phyloP scores from a whole-genome alignment of 352 stramenopile genomes.

The Phytophthora pini region DNA sequence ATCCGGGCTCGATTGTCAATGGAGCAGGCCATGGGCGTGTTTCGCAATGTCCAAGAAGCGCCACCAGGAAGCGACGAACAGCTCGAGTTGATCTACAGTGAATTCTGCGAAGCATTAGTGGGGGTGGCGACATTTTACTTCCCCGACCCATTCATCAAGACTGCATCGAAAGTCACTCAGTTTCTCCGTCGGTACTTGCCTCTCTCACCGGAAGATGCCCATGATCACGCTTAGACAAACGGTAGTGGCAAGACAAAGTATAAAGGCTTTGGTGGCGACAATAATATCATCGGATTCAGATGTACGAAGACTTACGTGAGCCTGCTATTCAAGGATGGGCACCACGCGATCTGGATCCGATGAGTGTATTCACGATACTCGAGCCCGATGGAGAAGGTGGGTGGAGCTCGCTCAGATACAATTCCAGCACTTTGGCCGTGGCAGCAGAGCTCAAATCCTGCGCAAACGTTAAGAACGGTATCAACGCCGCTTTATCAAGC shows the following conservation, averaged over 20 bases:
- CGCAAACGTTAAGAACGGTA: conserved; percentile 29
- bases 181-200: conserved; percentile 77
- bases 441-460: conserved; percentile 15
- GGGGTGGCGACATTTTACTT: conserved; percentile 62
- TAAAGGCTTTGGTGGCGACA: too few relatives aligned
- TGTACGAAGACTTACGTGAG: too few relatives aligned
- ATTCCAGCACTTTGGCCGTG: conserved; percentile 9
- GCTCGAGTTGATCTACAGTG: conserved; percentile 76
- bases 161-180: conserved; percentile 62
- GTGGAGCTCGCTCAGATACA: conserved; percentile 11
- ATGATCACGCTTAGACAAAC: conserved; percentile 39
- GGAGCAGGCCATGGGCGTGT: conserved; percentile 61
- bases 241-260: too few relatives aligned
- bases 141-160: conserved; percentile 68
- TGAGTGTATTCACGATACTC: too few relatives aligned
- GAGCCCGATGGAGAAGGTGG: neutral
- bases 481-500: conserved; percentile 23
- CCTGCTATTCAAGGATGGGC: too few relatives aligned
- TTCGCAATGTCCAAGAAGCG: conserved; percentile 70
- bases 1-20: conserved; percentile 63
- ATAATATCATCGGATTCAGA: too few relatives aligned
- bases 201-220: conserved; percentile 62
- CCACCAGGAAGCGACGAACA: conserved; percentile 42
- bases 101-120: conserved; percentile 77
- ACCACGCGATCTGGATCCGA: too few relatives aligned